These are phyloP conservation scores for Lithocarpus polystachyus DNA, from an alignment of 306 rosid species.

Conservation along the genomic window DNA sequence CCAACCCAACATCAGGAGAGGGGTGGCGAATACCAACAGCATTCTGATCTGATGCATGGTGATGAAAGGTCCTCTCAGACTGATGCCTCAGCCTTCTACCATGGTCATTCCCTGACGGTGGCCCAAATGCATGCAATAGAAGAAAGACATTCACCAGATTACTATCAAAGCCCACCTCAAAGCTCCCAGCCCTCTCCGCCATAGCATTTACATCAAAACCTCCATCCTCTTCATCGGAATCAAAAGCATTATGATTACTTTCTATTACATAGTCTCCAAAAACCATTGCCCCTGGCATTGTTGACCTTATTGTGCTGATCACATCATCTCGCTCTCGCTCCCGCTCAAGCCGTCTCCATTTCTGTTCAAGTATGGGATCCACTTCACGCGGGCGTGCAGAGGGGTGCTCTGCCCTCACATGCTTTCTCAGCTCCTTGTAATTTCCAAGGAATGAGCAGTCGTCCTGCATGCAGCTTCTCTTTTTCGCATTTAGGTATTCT, in stretches of 20 bases:
- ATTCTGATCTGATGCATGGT: slow-evolving; percentile 37
- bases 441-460: slow-evolving; percentile 73
- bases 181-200: slow-evolving; percentile 57
- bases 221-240: slow-evolving; percentile 66
- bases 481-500: slow-evolving; percentile 75
- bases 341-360: slow-evolving; percentile 95
- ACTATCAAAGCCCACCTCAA: slow-evolving; percentile 68
- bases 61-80: slow-evolving; percentile 44
- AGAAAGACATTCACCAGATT: slow-evolving; percentile 78
- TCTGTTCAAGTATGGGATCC: slow-evolving; percentile 83
- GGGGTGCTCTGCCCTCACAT: slow-evolving; percentile 81
- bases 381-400: slow-evolving; percentile 79
- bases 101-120: slow-evolving; percentile 50
- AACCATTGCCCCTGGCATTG: slow-evolving; percentile 92
- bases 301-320: slow-evolving; percentile 85
- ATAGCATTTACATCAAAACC: slow-evolving; percentile 38
- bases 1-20: slow-evolving; percentile 39
- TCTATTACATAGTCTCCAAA: slow-evolving; percentile 94
- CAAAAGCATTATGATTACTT: slow-evolving; percentile 52
- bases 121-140: slow-evolving; percentile 75
- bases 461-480: slow-evolving; percentile 92
- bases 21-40: slow-evolving; percentile 27
- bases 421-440: slow-evolving; percentile 87
- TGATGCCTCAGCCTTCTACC: slow-evolving; percentile 52
- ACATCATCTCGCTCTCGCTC: slow-evolving; percentile 93